Evolutionary conservation across 306 rosid species (phyloP).

Genomic region (Fragaria iinumae): DNA sequence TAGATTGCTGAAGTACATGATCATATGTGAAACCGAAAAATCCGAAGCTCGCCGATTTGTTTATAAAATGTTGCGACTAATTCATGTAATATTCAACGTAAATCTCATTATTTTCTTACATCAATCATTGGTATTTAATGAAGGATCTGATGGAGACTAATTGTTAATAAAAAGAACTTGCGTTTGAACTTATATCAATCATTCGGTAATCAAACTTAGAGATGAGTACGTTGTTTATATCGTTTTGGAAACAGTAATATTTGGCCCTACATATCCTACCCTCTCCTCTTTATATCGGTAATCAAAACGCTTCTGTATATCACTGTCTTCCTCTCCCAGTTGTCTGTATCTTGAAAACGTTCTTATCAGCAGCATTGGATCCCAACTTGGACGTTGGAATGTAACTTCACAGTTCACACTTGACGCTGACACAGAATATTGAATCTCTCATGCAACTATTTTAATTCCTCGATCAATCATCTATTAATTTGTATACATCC

Average conservation of each 20-base stretch:
- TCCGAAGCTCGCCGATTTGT: not conserved
- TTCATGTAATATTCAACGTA: not conserved
- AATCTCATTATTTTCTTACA: not conserved
- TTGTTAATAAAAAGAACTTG: not conserved
- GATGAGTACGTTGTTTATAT: not conserved
- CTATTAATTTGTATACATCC: not conserved
- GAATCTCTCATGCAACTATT: not conserved
- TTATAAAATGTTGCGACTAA: not conserved
- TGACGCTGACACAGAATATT: not conserved
- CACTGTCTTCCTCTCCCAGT: not conserved
- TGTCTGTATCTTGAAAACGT: not conserved
- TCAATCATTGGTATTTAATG: no score
- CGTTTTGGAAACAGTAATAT: not conserved
- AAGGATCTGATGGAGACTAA: not conserved
- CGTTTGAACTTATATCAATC: not conserved
- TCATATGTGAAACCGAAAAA: no score
- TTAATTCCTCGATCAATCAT: not conserved
- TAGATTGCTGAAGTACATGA: no score
- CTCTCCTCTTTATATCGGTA: not conserved
- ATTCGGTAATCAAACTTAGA: not conserved
- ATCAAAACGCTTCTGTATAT: not conserved
- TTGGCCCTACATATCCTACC: not conserved
- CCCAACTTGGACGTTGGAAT: conserved; percentile 1
- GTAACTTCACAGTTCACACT: not conserved
- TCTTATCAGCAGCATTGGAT: not conserved